These are phyloP conservation scores for Tranzscheliella williamsii DNA, from an alignment of 1,284 basidiomycete species.

Conservation along the genomic window DNA sequence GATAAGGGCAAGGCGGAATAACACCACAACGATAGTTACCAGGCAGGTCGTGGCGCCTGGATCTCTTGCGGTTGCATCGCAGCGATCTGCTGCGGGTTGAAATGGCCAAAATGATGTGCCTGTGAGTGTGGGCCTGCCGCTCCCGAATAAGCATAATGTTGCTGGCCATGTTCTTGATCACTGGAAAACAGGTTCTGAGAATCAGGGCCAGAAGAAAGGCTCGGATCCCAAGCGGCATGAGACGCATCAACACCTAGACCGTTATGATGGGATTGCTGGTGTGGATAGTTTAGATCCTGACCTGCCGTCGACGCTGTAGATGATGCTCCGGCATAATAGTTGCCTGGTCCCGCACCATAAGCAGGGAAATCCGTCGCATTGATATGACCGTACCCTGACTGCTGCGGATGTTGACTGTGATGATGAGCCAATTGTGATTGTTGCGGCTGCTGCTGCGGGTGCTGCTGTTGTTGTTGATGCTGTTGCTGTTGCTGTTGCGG, in stretches of 20 bases:
- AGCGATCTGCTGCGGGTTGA: conserved; percentile 28
- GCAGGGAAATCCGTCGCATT: conserved; percentile 14
- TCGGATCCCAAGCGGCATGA: conserved; percentile 16
- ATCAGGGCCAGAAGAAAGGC: conserved; percentile 8
- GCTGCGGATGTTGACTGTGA: conserved; percentile 8
- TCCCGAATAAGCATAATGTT: conserved; percentile 2
- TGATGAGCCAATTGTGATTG: too few species aligned
- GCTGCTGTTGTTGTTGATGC: conserved; percentile 10
- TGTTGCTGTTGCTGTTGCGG: conserved; percentile 13
- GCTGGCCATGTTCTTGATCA: conserved; percentile 10
- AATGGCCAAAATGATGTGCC: conserved; percentile 20
- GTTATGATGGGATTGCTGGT: not conserved
- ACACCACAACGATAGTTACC: too few species aligned
- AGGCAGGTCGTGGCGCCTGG: conserved; percentile 20
- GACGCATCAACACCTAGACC: conserved; percentile 7
- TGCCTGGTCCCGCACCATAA: conserved; percentile 7
- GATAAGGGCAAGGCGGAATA: too few species aligned
- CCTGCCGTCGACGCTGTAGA: not conserved
- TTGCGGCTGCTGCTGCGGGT: conserved; percentile 10
- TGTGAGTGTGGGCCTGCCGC: not conserved
- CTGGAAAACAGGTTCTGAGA: conserved; percentile 14
- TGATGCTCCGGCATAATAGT: conserved; percentile 5
- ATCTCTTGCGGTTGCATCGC: conserved; percentile 22
- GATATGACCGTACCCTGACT: conserved; percentile 20
- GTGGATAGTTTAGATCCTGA: conserved; percentile 4